These are phyloP conservation scores for Aspergillus avenaceus DNA, from an alignment of 495 filamentous ascomycete genomes.

Conservation along the genomic window DNA sequence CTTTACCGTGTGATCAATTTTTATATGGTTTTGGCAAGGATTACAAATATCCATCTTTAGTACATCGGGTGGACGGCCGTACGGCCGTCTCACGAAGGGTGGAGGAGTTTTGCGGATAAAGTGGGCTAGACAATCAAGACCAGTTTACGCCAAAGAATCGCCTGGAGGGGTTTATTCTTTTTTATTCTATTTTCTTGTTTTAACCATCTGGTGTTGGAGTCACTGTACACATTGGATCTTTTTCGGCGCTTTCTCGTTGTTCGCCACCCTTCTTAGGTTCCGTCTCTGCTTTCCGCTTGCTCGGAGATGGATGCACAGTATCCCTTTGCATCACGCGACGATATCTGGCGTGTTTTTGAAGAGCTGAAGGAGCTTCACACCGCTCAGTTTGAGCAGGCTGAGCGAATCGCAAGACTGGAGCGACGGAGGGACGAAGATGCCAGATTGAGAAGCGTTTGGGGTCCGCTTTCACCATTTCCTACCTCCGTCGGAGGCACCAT, in stretches of 20 bases:
- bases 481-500: conserved; percentile 61
- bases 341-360: conserved; percentile 82
- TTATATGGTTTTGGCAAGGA: conserved; percentile 18
- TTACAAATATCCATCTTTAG: conserved; percentile 17
- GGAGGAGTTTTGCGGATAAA: conserved; percentile 26
- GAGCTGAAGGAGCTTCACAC: conserved; percentile 80
- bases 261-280: conserved; percentile 9
- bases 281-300: not conserved
- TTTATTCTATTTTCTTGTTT: too few relatives aligned
- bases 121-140: not conserved
- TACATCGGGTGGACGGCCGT: conserved; percentile 42
- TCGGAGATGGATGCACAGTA: conserved; percentile 61
- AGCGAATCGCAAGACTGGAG: conserved; percentile 74
- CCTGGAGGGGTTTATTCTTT: not conserved
- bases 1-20: not conserved
- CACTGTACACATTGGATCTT: not conserved
- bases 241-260: conserved; percentile 9
- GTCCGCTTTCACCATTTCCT: conserved; percentile 73
- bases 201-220: too few relatives aligned
- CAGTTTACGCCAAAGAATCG: not conserved
- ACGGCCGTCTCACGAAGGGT: conserved; percentile 43
- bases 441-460: conserved; percentile 81
- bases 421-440: conserved; percentile 79
- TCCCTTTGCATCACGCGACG: conserved; percentile 63
- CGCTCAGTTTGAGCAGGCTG: conserved; percentile 74